These are phyloP conservation scores for Pseudonitzschia delicatissima DNA, from an alignment of 108 stramenopile genomes.

Conservation along the genomic window DNA sequence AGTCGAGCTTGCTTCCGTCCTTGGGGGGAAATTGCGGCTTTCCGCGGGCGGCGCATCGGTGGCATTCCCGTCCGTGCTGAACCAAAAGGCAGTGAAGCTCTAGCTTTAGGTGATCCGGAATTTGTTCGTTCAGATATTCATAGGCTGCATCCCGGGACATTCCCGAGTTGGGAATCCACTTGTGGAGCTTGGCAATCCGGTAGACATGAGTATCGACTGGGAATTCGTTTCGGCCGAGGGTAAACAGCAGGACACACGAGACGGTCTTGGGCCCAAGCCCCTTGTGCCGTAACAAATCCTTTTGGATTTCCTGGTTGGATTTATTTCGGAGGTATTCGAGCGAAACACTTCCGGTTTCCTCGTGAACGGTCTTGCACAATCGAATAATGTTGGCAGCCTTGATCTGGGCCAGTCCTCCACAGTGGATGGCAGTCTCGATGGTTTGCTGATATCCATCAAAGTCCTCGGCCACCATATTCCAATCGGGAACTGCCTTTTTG, in stretches of 20 bases:
- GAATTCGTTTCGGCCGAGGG: constrained; percentile 66
- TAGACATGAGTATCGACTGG: constrained; percentile 83
- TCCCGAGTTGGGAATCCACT: constrained; percentile 42
- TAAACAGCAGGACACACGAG: constrained; percentile 77
- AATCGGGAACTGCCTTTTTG: constrained; percentile 56
- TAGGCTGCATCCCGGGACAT: constrained; percentile 59
- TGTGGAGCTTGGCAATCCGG: constrained; percentile 55
- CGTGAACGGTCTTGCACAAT: constrained; percentile 43
- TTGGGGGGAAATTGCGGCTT: constrained; percentile 72
- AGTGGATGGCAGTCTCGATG: constrained; percentile 39
- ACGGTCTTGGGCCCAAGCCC: constrained; percentile 82
- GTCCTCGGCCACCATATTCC: constrained; percentile 46
- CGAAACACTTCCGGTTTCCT: constrained; percentile 55
- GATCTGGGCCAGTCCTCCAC: constrained; percentile 65
- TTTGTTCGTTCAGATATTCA: constrained; percentile 51
- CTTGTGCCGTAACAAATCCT: constrained; percentile 62
- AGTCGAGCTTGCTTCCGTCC: constrained; percentile 53
- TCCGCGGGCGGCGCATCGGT: constrained; percentile 64
- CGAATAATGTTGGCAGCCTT: constrained; percentile 55
- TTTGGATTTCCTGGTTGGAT: constrained; percentile 50
- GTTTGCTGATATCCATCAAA: neutral
- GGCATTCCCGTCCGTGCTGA: constrained; percentile 68
- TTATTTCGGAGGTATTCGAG: constrained; percentile 62
- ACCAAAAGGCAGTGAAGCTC: constrained; percentile 76
- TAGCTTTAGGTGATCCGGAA: constrained; percentile 58